A percentile compares a stretch with the other conserved stretches of the same genome.
These are phyloP conservation scores for Fusarium falciforme DNA, from an alignment of 2,329 filamentous ascomycete genomes.

Conservation along the genomic window DNA sequence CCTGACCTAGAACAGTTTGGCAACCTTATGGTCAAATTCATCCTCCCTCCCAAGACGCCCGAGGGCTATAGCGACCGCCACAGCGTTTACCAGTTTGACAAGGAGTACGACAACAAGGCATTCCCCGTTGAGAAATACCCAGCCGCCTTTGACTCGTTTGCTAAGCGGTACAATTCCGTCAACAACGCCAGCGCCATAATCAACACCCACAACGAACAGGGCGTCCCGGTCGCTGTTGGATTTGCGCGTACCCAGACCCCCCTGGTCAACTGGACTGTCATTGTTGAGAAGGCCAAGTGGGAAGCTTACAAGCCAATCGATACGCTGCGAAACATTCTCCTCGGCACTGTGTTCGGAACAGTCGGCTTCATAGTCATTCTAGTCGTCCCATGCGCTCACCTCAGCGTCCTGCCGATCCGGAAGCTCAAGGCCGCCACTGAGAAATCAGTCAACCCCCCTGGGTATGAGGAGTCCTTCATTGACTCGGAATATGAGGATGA, in stretches of 20 bases:
- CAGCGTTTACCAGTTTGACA: slow-evolving; percentile 41
- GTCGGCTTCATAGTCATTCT: slow-evolving; percentile 78
- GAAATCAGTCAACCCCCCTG: slow-evolving; percentile 76
- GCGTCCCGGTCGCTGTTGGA: slow-evolving; percentile 78
- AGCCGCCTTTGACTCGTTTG: slow-evolving; percentile 71
- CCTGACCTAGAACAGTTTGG: slow-evolving; percentile 54
- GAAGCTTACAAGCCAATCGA: slow-evolving; percentile 84
- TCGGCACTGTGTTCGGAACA: slow-evolving; percentile 88
- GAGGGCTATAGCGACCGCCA: slow-evolving; percentile 61
- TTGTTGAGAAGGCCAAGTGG: slow-evolving; percentile 79
- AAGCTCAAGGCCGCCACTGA: slow-evolving; percentile 80
- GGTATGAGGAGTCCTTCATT: slow-evolving; percentile 62
- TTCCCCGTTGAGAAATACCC: slow-evolving; percentile 74
- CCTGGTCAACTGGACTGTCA: slow-evolving; percentile 83
- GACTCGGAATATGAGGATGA: slow-evolving; percentile 58
- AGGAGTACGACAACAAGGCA: slow-evolving; percentile 56
- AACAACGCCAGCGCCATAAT: slow-evolving; percentile 79
- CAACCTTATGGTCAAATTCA: slow-evolving; percentile 64
- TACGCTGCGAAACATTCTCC: slow-evolving; percentile 80
- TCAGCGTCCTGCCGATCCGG: slow-evolving; percentile 83
- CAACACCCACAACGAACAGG: slow-evolving; percentile 79
- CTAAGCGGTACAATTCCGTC: slow-evolving; percentile 57
- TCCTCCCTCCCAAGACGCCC: slow-evolving; percentile 66
- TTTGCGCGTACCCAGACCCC: slow-evolving; percentile 76
- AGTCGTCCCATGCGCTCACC: slow-evolving; percentile 82